A percentile compares a stretch with the other conserved stretches of the same genome.
phyloP scores from a whole-genome alignment of 306 rosid species.

The Rosa persica region DNA sequence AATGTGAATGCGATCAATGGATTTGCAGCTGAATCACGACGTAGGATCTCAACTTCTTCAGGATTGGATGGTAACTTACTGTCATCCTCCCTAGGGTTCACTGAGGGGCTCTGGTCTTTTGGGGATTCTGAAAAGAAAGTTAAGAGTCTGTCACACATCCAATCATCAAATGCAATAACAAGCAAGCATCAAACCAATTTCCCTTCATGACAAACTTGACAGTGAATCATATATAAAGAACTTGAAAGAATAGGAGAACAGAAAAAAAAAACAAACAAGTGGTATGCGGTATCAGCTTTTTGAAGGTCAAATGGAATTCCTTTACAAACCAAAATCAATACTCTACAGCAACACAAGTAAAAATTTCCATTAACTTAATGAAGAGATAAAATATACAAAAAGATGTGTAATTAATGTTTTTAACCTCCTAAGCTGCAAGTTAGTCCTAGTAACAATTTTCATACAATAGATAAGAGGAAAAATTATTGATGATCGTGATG shows the following conservation, averaged over 20 bases:
- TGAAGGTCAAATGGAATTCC: neutral
- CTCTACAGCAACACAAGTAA: neutral
- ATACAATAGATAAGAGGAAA: neutral
- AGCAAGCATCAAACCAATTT: neutral
- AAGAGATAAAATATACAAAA: neutral
- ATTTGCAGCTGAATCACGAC: slow-evolving; percentile 83
- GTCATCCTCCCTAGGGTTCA: slow-evolving; percentile 44
- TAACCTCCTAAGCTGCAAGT: neutral
- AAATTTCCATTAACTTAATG: neutral
- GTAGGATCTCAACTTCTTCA: slow-evolving; percentile 86
- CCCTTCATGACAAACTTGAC: slow-evolving; percentile 4
- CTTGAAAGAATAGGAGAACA: neutral
- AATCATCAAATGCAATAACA: neutral
- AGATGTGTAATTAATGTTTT: neutral
- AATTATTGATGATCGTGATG: neutral
- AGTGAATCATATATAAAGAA: neutral
- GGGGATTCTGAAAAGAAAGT: slow-evolving; percentile 46
- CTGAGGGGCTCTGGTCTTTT: slow-evolving; percentile 51
- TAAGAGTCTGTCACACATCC: slow-evolving; percentile 20
- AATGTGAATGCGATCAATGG: slow-evolving; percentile 81
- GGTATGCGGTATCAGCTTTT: neutral
- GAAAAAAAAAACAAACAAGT: neutral
- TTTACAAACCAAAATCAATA: neutral
- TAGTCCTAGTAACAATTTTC: neutral
- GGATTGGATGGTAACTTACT: slow-evolving; percentile 82